Evolutionary conservation across 2,329 filamentous ascomycete species (phyloP), one percentile per base, ranked within the genome.

Genomic region (Mollisiaceae sp.): DNA sequence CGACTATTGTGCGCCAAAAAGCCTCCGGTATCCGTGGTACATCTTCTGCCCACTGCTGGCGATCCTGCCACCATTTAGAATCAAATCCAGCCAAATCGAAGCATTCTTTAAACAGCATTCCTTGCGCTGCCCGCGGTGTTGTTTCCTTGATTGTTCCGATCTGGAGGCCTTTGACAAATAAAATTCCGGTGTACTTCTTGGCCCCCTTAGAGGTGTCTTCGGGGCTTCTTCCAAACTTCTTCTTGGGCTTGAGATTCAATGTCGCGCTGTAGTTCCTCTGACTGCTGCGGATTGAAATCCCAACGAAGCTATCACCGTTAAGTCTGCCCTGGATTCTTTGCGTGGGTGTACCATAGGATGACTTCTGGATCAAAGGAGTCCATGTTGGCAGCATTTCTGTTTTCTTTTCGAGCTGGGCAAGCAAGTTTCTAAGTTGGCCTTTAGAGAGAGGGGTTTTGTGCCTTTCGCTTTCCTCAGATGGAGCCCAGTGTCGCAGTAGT

Each of bases 261-360:
- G 55, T 20, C 2, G 68, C 68, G 32, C 65, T 70, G 35, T 71
- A 71, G 12, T 41, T 56, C 39, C 60, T 62, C 35, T 65, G 63
- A 27, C 52, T 27, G 18, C 62, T 56, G n/a, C 63, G 52, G 36
- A 62, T 55, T 1, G 62, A 58, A 8, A 39, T 60, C 12, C 68
- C 70, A 4, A 71, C 70, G 22, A 72, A 60, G 38, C 70, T 70
- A 18, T 72, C 70, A 5, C 70, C 70, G 24, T 70, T 65, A 8
- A 27, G 32, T 32, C 70, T 59, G 1, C 68, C 67, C 14, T 22
- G 22, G 9, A 59, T n/a, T 0, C 47, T 60, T 0, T 22, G 50
- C 3, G 47, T 11, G 1, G 69, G 68, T 4, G 36, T 58, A 1
- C 71, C 68, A 61, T 67, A 70, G 68, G 60, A 27, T 56, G 65